Base-by-base conservation (phyloP, 805 yeast species). In the Komagataella phaffii region DNA sequence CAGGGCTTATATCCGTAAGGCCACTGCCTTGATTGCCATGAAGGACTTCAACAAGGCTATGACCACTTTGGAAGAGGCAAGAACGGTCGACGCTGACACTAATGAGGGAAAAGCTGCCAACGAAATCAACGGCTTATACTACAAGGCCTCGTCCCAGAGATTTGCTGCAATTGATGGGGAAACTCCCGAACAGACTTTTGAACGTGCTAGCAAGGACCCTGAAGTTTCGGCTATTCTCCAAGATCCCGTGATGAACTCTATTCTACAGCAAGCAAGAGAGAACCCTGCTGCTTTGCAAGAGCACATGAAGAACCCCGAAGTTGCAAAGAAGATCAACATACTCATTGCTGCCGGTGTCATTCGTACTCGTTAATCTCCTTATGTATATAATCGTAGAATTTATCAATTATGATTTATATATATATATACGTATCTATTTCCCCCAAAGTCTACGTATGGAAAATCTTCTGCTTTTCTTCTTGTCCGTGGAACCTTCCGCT, bases 281-380 rank as follows among this genome's bases (percentile, higher is more conserved):
- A 86, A 93, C 65, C 99, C 99, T 50, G 96, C 96, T 47, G 98
- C 98, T 52, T 76, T 93, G 60, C 95, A 87, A 66, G 97, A 91
- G 61, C 99, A 93, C 71, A 89, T 93, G 96, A 86, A 81, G 75
- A 93, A 93, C 70, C 98, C 99, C 45, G 95, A 82, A 55, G 86
- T 93, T 50, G 79, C 82, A 63, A 83, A 82, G 67, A 93, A 93
- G 80, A 82, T 93, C 60, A 84, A 85, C 67, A 76, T 85, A 59
- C 77, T 93, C 67, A 84, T 90, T 65, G 96, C 97, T 52, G 96
- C 98, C 17, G 99, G 99, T 67, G 86, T 93, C 52, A 90, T 93
- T 62, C 84, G 96, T 66, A 88, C 96, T 36, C 83, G 96, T 64
- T 83, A 67, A 58, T 51, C 30, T 17, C 23, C 23, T 7, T 44